Conservation (phyloP, 257 asterid genomes). For the Asclepias syriaca region DNA sequence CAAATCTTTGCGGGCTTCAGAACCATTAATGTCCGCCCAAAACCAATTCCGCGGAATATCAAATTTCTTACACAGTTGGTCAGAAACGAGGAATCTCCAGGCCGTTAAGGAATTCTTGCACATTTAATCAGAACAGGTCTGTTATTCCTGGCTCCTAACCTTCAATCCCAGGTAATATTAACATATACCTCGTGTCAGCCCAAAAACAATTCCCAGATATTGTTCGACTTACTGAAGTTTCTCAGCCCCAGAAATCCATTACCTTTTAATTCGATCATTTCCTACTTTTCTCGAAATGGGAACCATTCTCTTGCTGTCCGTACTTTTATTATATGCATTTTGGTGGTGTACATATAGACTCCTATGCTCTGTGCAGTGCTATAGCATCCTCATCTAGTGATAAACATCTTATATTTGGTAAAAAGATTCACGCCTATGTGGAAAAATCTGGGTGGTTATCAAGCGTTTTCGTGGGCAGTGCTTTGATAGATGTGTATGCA, state of each 20-base stretch:
- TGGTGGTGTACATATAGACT: slow-evolving; percentile 49
- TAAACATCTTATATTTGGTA: slow-evolving; percentile 29
- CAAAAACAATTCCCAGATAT: slow-evolving; percentile 13
- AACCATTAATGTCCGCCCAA: slow-evolving; percentile 6
- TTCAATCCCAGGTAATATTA: slow-evolving; percentile 48
- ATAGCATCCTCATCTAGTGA: slow-evolving; percentile 14
- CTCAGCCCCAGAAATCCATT: slow-evolving; percentile 49
- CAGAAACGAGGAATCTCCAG: slow-evolving; percentile 41
- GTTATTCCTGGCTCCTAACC: slow-evolving; percentile 48
- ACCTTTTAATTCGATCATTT: slow-evolving; percentile 62
- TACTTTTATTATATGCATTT: slow-evolving; percentile 58
- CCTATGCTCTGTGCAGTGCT: slow-evolving; percentile 34
- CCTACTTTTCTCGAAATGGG: slow-evolving; percentile 63
- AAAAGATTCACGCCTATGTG: slow-evolving; percentile 44
- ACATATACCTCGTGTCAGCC: slow-evolving; percentile 33
- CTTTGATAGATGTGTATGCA: slow-evolving; percentile 50
- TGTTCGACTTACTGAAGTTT: slow-evolving; percentile 45
- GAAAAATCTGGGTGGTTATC: slow-evolving; percentile 32
- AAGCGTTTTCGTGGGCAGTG: slow-evolving; percentile 78
- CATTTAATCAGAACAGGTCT: slow-evolving; percentile 47
- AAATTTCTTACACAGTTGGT: slow-evolving; percentile 43
- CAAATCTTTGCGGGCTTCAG: not conserved
- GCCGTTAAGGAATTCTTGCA: slow-evolving; percentile 37
- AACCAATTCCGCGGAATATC: slow-evolving; percentile 19
- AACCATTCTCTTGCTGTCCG: slow-evolving; percentile 42